Conservation (phyloP, 371 early-diverging fungal species). For the Thermomucor indicae-seudaticae region DNA sequence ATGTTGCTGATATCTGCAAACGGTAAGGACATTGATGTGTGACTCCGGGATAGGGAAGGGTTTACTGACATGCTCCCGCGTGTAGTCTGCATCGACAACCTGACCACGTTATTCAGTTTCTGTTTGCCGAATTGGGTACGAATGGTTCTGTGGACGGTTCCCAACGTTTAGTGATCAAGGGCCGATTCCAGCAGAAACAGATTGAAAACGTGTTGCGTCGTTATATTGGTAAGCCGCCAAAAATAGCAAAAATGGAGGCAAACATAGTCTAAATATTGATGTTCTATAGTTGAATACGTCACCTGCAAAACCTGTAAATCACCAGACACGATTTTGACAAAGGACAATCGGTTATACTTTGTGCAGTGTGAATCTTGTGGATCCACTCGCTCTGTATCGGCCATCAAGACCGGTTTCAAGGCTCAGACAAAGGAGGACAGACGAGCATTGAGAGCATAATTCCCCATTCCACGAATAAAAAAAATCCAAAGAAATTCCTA, state of each 20-base stretch:
- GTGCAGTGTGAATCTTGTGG: slow-evolving; percentile 98
- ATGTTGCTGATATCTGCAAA: slow-evolving; percentile 90
- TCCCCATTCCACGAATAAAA: slow-evolving; percentile 5
- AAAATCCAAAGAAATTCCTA: no score
- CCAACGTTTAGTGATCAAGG: slow-evolving; percentile 96
- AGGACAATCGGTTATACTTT: slow-evolving; percentile 98
- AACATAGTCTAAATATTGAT: background rate
- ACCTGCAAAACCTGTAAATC: slow-evolving; percentile 99
- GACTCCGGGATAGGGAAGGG: no score
- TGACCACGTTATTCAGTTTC: slow-evolving; percentile 97
- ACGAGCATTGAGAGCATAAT: slow-evolving; percentile 51
- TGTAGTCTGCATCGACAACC: slow-evolving; percentile 90
- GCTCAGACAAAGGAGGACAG: slow-evolving; percentile 75
- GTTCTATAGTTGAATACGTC: slow-evolving; percentile 88
- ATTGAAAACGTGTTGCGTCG: slow-evolving; percentile 98
- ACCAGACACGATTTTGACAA: slow-evolving; percentile 93
- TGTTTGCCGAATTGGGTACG: slow-evolving; percentile 98
- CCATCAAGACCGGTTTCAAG: slow-evolving; percentile 98
- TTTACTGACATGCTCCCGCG: background rate
- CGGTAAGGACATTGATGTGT: slow-evolving; percentile 33
- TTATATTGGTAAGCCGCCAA: slow-evolving; percentile 76
- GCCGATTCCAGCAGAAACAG: slow-evolving; percentile 98
- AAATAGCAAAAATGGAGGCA: background rate
- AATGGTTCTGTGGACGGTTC: slow-evolving; percentile 96
- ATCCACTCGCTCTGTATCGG: slow-evolving; percentile 93